Percentiles rank a stretch among this genome's conserved stretches.
Conservation (phyloP, 305 asterid species). For the Solanum hybrid region DNA sequence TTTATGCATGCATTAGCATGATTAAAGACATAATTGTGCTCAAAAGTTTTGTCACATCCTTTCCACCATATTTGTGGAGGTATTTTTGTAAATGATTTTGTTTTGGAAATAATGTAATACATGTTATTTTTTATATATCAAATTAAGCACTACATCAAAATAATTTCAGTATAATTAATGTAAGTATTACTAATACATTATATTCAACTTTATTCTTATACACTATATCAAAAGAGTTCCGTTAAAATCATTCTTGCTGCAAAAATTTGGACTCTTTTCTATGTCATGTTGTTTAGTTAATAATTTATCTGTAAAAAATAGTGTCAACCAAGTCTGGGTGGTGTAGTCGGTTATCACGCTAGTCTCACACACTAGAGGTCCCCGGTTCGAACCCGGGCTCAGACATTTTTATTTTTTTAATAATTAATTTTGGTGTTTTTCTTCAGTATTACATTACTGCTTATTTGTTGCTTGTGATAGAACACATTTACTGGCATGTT, state of each 20-base stretch:
- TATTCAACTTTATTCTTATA: too few relatives aligned
- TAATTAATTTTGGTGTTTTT: background rate
- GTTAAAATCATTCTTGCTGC: background rate
- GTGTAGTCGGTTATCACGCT: slow-evolving; percentile 99
- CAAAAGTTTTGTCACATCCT: background rate
- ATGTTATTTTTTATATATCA: background rate
- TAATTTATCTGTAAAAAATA: background rate
- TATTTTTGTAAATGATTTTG: too few relatives aligned
- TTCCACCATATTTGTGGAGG: background rate
- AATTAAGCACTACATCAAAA: too few relatives aligned
- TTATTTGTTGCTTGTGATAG: too few relatives aligned
- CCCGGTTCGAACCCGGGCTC: slow-evolving; percentile 99
- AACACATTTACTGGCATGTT: too few relatives aligned
- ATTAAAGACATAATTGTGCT: too few relatives aligned
- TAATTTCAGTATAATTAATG: too few relatives aligned
- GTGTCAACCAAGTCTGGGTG: slow-evolving; percentile 58
- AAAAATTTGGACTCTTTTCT: background rate
- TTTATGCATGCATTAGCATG: too few relatives aligned
- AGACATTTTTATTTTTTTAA: slow-evolving; percentile 31
- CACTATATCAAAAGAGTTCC: too few relatives aligned
- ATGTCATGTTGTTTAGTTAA: background rate
- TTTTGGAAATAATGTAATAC: background rate
- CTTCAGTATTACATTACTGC: background rate
- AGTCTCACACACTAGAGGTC: slow-evolving; percentile 99
- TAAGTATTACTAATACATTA: too few relatives aligned